phyloP scores from a whole-genome alignment of 495 filamentous ascomycete species.

The Talaromyces ruber region DNA sequence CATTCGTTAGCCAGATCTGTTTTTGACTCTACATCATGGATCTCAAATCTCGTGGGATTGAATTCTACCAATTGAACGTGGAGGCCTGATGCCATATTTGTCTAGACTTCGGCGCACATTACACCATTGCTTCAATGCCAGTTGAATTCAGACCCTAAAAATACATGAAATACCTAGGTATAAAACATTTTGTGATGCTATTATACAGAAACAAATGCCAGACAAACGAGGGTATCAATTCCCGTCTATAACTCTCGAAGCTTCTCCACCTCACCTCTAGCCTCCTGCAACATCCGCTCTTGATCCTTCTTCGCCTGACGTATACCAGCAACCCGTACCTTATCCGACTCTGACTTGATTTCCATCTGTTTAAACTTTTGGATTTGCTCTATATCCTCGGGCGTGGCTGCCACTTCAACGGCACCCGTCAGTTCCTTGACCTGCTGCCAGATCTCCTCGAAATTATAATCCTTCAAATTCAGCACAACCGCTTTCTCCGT shows the following conservation, averaged over 20 bases:
- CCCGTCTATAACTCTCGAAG: slow-evolving; percentile 20
- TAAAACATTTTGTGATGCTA: slow-evolving; percentile 7
- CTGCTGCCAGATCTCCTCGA: slow-evolving; percentile 53
- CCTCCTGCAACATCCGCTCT: slow-evolving; percentile 55
- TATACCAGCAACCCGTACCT: slow-evolving; percentile 43
- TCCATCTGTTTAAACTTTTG: slow-evolving; percentile 49
- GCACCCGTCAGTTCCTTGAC: slow-evolving; percentile 65
- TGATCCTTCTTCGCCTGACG: slow-evolving; percentile 53
- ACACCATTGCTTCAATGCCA: neutral
- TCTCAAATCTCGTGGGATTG: too few species aligned
- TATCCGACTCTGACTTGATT: slow-evolving; percentile 43
- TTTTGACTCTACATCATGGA: too few species aligned
- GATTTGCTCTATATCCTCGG: slow-evolving; percentile 52
- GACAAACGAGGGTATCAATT: neutral
- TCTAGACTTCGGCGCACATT: neutral
- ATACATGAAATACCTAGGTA: slow-evolving; percentile 4
- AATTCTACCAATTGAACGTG: too few species aligned
- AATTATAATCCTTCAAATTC: slow-evolving; percentile 27
- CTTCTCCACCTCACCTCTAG: slow-evolving; percentile 37
- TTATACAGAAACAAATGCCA: slow-evolving; percentile 5
- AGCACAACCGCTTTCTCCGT: slow-evolving; percentile 26
- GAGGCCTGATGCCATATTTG: neutral
- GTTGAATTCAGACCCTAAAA: neutral
- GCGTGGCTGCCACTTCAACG: slow-evolving; percentile 44
- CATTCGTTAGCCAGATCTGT: neutral